Base-by-base conservation (phyloP, 2,329 filamentous ascomycete species). In the Fusarium tricinctum region DNA sequence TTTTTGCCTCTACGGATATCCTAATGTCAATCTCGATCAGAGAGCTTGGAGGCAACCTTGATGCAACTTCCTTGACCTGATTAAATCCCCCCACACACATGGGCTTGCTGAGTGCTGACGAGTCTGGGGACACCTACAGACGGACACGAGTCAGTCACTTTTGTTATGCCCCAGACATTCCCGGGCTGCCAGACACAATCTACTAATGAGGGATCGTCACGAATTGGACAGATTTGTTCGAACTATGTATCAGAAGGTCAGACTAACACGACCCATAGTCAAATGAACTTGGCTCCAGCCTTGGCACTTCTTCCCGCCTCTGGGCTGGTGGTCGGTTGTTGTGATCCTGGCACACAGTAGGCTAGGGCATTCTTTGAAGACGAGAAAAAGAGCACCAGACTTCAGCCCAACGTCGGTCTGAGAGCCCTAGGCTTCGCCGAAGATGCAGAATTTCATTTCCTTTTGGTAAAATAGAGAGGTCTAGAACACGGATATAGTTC, bases 91-190 rank as follows among this genome's bases (percentile, higher is more conserved):
- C 59, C 49, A 23, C 51, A 51, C 51, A 22, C 20, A 64, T 38
- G 32, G 51, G 28, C 28, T 30, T 30, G 8, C 26, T 26, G 10
- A 30, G 38, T 43, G 40, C 45, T 64, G 61, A 43, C 33, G 51
- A 64, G 40, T 47, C 45, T 22, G 59, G 51, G 59, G 44, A 43
- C 19, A 39, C 35, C 33, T 35, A 48, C 40, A 56, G 10, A 28
- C 33, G 30, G 43, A 48, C 60, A 56, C 45, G 58, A 63, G 49
- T 63, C 60, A 45, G 38, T 39, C 22, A 22, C 22, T 54, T 44
- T 55, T 44, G 17, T 39, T 47, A 63, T 26, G 30, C 15, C 58
- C 49, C 45, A 56, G 49, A 47, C 45, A 63, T 63, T 49, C 32
- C 60, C 58, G 58, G 32, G n/a, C 35, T 58, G 15, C 23, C 8